Base-by-base conservation (phyloP, 73 alveolate genomes). In the Paramecium sexaurelia region DNA sequence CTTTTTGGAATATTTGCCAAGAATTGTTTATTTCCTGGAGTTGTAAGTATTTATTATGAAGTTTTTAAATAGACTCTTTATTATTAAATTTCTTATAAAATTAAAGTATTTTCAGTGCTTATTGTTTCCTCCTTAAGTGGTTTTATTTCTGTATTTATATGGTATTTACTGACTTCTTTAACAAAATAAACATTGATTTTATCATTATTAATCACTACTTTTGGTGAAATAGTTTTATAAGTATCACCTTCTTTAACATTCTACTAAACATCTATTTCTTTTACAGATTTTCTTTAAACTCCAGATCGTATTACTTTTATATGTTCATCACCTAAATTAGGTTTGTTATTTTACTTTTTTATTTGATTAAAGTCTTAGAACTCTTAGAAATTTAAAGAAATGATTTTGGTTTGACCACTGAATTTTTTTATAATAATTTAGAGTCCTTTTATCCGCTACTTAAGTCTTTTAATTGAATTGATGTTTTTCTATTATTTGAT, bases 151-250 rank as follows among this genome's bases (percentile, higher is more conserved):
- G 47, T 32, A 61, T 26, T 61, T 15, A 61, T 61, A 26, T 61
- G 83, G 83, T 29, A 61, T 61, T 61, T 61, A 61, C 83, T 61
- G 47, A 61, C 43, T 15, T 61, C 83, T 6, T 61, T 61, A 11
- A 61, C 83, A 61, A 61, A 61, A 6, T 61, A 61, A 61, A 61
- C 83, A 61, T 61, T 61, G 83, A 61, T 61, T 61, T 61, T 61
- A 6, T 61, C 83, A 13, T 61, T 29, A 8, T 26, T 61, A n/a
- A 61, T 26, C 83, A 61, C 83, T 26, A 61, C 83, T 29, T 61
- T 61, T 5, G 83, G 83, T 61, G 83, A 61, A 22, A 61, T 61
- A 26, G 83, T 10, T 20, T 61, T 61, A 29, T 61, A 61, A 10
- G 43, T 24, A 32, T 61, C 83, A 29, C 83, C 83, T 24, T 61